phyloP scores from a whole-genome alignment of 2,329 filamentous ascomycete genomes.

The Trichoderma oligosporum region DNA sequence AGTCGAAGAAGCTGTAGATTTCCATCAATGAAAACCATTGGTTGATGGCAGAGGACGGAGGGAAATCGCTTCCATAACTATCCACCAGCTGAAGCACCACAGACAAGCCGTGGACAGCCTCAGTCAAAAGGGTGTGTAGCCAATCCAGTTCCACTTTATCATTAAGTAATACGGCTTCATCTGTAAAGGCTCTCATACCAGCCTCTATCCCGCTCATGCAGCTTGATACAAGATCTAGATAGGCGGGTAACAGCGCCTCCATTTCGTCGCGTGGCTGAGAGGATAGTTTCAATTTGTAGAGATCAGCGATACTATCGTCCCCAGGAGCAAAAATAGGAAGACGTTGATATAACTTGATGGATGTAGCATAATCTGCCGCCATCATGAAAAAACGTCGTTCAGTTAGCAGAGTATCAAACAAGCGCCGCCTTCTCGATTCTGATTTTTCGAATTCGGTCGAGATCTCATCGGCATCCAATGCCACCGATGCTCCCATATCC shows the following conservation, averaged over 20 bases:
- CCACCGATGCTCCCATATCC: slow-evolving; percentile 45
- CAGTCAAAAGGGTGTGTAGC: slow-evolving; percentile 60
- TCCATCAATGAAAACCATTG: slow-evolving; percentile 74
- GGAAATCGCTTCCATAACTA: slow-evolving; percentile 50
- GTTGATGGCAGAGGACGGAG: slow-evolving; percentile 55
- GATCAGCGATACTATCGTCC: slow-evolving; percentile 28
- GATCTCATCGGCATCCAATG: slow-evolving; percentile 52
- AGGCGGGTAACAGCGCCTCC: slow-evolving; percentile 46
- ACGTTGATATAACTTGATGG: slow-evolving; percentile 43
- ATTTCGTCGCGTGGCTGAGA: slow-evolving; percentile 35
- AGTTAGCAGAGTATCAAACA: slow-evolving; percentile 67
- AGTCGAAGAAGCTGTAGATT: slow-evolving; percentile 65
- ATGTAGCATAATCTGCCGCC: slow-evolving; percentile 54
- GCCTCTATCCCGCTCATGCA: slow-evolving; percentile 49
- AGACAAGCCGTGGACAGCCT: slow-evolving; percentile 70
- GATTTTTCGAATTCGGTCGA: slow-evolving; percentile 59
- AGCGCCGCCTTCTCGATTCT: slow-evolving; percentile 60
- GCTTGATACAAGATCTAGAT: slow-evolving; percentile 44
- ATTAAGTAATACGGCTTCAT: slow-evolving; percentile 45
- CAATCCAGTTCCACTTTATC: slow-evolving; percentile 58
- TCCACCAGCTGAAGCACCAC: slow-evolving; percentile 71
- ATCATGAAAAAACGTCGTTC: slow-evolving; percentile 68
- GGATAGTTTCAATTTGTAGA: slow-evolving; percentile 31
- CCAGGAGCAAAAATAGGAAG: slow-evolving; percentile 34
- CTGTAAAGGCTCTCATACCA: slow-evolving; percentile 49